A percentile compares a stretch with the other conserved stretches of the same genome.
phyloP scores from a whole-genome alignment of 2,329 filamentous ascomycete genomes.

The Trichophyton equinum region DNA sequence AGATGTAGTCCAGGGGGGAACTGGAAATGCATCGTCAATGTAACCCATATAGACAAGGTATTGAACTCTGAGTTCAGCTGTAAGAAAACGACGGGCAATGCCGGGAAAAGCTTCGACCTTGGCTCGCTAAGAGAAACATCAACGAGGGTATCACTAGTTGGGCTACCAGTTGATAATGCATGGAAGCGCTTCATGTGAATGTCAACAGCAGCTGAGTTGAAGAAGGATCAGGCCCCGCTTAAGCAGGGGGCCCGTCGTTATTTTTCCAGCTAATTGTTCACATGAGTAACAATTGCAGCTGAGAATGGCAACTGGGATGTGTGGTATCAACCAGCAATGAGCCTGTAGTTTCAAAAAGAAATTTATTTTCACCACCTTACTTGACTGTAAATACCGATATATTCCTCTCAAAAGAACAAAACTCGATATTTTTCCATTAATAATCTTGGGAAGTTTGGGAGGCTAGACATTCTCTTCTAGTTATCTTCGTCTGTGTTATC shows the following conservation, averaged over 20 bases:
- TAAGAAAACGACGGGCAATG: background rate
- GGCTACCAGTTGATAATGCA: background rate
- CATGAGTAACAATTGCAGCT: background rate
- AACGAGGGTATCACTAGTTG: background rate
- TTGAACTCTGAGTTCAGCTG: background rate
- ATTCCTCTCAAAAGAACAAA: background rate
- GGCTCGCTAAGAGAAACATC: slow-evolving; percentile 4
- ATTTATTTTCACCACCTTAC: background rate
- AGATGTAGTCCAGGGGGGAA: background rate
- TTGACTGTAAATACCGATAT: background rate
- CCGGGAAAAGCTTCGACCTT: background rate
- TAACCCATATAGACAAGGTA: slow-evolving; percentile 4
- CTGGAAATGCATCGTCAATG: slow-evolving; percentile 2
- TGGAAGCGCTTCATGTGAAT: background rate
- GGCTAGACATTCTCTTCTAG: no score
- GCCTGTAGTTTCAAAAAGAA: background rate
- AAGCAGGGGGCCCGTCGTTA: background rate
- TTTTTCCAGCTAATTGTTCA: background rate
- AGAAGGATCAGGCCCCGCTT: background rate
- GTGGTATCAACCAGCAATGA: background rate
- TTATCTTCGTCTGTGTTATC: background rate
- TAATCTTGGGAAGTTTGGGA: no score
- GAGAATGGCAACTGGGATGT: background rate
- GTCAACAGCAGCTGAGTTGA: background rate
- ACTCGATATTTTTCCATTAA: background rate